Base-by-base conservation (phyloP, 768 basidiomycete species). In the Myochromella boudieri region DNA sequence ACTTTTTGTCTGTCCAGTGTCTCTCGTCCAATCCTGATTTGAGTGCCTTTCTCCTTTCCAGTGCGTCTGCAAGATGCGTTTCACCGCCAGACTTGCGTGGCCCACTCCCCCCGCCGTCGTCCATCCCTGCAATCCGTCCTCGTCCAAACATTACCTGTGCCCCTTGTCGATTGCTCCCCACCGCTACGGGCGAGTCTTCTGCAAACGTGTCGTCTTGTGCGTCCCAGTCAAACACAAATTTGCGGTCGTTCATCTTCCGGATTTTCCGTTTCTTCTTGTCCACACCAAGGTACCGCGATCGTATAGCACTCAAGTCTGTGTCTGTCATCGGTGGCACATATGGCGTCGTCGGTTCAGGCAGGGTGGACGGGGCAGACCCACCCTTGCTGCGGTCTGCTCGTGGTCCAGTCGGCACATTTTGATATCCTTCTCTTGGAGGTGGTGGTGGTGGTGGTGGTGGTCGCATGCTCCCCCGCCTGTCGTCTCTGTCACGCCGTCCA, bases 151-250 rank as follows among this genome's bases (percentile, higher is more conserved):
- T 91, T 31, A 91, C 81, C 58, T 89, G 87, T 2, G 89, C 88
- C 14, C 87, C 87, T 62, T 91, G 89, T 21, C 87, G 75, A 44
- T 83, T 82, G 42, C 76, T 76, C 2, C 85, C 87, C 4, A 80
- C 77, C 5, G 83, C 83, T 11, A 80, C 73, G n/a, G 85, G 84
- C 12, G 87, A 81, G 60, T 90, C 89, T 24, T 78, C 82, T 6
- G 81, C 72, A 59, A 89, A 85, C 11, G 97, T 99, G 65, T 99
- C 97, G 59, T 99, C 97, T 64, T 87, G 88, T 39, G 85, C 84
- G 60, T 95, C 94, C 97, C 97, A 99, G 65, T 98, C 97, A 60
- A 99, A 99, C n/a, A 95, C 91, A 62, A 98, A 93, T 68, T 95
- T 95, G 67, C 92, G 84, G 66, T 95, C 93, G 61, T 89, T 91